Percentiles rank a stretch among this genome's conserved stretches.
Evolutionary conservation across 1,284 basidiomycete genomes (phyloP).

Genomic region (Leccinum fuscescens): DNA sequence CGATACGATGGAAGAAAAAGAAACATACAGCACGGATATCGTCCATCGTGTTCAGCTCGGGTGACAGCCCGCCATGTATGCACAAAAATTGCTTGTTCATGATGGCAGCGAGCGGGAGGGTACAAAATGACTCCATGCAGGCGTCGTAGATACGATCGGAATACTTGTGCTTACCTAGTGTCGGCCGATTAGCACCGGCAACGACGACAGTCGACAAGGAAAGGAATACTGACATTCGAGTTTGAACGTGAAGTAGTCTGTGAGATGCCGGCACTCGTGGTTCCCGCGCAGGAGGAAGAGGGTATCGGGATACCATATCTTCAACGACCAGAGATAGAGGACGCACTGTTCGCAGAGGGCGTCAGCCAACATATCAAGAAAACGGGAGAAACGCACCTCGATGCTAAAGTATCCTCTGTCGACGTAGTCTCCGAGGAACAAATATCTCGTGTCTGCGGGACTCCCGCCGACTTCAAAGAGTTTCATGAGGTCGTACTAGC

Average conservation of each 20-base stretch:
- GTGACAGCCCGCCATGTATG: slow-evolving; percentile 91
- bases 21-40: slow-evolving; percentile 72
- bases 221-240: slow-evolving; percentile 73
- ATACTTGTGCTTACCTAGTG: slow-evolving; percentile 90
- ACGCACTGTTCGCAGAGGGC: slow-evolving; percentile 66
- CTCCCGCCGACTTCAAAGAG: slow-evolving; percentile 93
- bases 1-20: not conserved
- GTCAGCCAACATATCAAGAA: slow-evolving; percentile 1
- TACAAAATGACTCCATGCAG: slow-evolving; percentile 92
- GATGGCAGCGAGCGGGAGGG: slow-evolving; percentile 86
- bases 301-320: slow-evolving; percentile 92
- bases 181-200: slow-evolving; percentile 1
- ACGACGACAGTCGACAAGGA: not conserved
- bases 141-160: slow-evolving; percentile 88
- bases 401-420: slow-evolving; percentile 93
- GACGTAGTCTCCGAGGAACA: slow-evolving; percentile 94
- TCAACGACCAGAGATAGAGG: slow-evolving; percentile 84
- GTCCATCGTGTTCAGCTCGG: slow-evolving; percentile 88
- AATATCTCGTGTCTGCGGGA: slow-evolving; percentile 89
- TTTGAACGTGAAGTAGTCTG: slow-evolving; percentile 89
- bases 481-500: slow-evolving; percentile 90
- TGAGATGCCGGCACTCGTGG: slow-evolving; percentile 87
- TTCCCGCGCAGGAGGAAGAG: slow-evolving; percentile 90
- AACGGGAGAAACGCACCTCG: slow-evolving; percentile 52
- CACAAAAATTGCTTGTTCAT: slow-evolving; percentile 99